Base-by-base conservation (phyloP, 2,329 filamentous ascomycete genomes). In the Diplocarpon rosae region DNA sequence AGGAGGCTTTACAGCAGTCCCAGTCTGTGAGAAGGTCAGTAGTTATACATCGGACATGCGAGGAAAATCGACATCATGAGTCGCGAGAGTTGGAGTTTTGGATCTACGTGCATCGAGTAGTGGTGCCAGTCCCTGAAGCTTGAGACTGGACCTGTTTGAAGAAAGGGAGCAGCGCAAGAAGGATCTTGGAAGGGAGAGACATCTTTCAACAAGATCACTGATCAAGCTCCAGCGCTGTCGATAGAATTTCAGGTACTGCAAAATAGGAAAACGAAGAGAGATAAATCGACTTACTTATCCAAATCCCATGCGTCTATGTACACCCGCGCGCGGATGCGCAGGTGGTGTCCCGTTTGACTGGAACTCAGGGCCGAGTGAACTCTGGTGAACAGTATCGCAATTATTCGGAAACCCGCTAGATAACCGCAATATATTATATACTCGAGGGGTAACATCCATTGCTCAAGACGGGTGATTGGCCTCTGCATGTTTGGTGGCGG, bases 1-100 rank as follows among this genome's bases (percentile, higher is more conserved):
- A 84, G 15, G 76, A 80, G 17, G 78, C 73, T 67, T 85, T 85
- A 66, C 80, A 85, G 67, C 80, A 84, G 60, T 84, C 80, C 73
- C 75, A 74, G 59, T 74, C 41, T 43, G 29, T 1, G 29, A 5
- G 30, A 14, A 32, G 4, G 16, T 24, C 7, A 24, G 20, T 24
- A 31, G 24, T 42, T 14, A 14, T 5, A 14, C n/a, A 27, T 37
- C 17, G 28, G 40, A 16, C 9, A 30, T 14, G 27, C 27, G 9
- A 10, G 17, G 20, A 17, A 32, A 14, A 11, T 43, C 14, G 24
- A 30, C 20, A 24, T 24, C 20, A 14, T 36, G 33, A 12, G 16
- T 15, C 31, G 6, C 24, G 33, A 4, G 27, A 1, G 36, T 15
- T 10, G n/a, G 33, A 30, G 14, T 17, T 30, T 9, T 16, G 27